Conservation (phyloP, 2,329 filamentous ascomycete genomes). For the Penicillium sp. region DNA sequence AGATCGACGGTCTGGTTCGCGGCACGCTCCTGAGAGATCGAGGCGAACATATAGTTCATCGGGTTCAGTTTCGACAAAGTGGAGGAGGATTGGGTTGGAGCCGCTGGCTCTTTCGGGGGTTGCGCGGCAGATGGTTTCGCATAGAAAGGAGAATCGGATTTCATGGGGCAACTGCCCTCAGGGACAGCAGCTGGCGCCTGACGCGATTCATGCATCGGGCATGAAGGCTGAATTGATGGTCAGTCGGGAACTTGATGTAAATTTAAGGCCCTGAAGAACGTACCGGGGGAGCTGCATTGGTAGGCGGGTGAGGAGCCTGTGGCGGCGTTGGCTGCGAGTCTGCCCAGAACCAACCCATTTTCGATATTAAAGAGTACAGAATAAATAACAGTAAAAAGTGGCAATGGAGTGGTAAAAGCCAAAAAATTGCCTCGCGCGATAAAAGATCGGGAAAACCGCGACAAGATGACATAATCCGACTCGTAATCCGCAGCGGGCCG, state of each 20-base stretch:
- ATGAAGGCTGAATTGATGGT: constrained; percentile 56
- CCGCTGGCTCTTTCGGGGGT: constrained; percentile 32
- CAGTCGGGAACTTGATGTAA: constrained; percentile 21
- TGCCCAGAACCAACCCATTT: constrained; percentile 73
- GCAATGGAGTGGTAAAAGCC: constrained; percentile 2
- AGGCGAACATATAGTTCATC: constrained; percentile 93
- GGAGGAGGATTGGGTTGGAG: constrained; percentile 41
- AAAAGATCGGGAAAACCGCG: constrained; percentile 19
- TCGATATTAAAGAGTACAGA: constrained; percentile 2
- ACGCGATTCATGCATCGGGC: constrained; percentile 65
- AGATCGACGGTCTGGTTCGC: constrained; percentile 71
- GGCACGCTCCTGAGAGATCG: constrained; percentile 77
- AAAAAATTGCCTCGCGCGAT: constrained; percentile 14
- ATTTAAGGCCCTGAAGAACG: constrained; percentile 22
- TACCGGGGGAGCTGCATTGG: constrained; percentile 58
- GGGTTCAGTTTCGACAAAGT: constrained; percentile 69
- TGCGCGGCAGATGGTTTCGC: constrained; percentile 33
- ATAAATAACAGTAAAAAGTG: neutral
- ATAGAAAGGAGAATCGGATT: constrained; percentile 52
- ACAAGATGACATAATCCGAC: constrained; percentile 12
- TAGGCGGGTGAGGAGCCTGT: constrained; percentile 49
- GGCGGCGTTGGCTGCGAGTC: constrained; percentile 48
- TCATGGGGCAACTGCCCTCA: constrained; percentile 43
- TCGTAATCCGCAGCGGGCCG: neutral
- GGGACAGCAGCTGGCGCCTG: constrained; percentile 30